Conservation (phyloP, 352 stramenopile genomes). For the Peronosclerospora sorghi region DNA sequence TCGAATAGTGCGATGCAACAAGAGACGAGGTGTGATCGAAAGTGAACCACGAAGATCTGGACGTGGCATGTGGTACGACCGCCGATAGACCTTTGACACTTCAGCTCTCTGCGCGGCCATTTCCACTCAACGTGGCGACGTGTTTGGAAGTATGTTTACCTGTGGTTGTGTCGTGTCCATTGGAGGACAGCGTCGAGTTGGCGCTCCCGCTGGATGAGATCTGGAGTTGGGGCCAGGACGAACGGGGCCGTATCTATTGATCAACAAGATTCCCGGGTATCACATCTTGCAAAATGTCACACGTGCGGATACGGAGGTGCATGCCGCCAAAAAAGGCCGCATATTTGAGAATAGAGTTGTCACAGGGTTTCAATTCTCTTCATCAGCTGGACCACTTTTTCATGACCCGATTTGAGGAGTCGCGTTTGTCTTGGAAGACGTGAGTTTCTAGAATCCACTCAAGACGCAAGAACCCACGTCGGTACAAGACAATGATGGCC, state of each 20-base stretch:
- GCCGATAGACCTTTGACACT: conserved; percentile 58
- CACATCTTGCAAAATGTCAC: conserved; percentile 3
- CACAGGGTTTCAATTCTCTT: conserved; percentile 76
- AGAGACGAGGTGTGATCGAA: conserved; percentile 6
- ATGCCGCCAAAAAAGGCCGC: conserved; percentile 12
- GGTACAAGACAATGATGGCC: conserved; percentile 16
- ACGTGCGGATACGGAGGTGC: no score
- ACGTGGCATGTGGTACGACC: conserved; percentile 46
- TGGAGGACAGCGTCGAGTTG: conserved; percentile 9
- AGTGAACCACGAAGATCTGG: conserved; percentile 12
- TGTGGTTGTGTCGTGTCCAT: no score
- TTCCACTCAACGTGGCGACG: conserved; percentile 48
- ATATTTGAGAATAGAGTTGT: conserved; percentile 75
- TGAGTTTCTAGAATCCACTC: conserved; percentile 49
- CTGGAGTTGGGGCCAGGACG: conserved; percentile 69
- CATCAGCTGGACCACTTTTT: conserved; percentile 75
- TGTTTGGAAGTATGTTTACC: conserved; percentile 68
- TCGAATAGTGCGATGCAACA: conserved; percentile 4
- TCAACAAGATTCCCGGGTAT: conserved; percentile 62
- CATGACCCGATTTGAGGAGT: conserved; percentile 88
- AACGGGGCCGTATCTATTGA: conserved; percentile 60
- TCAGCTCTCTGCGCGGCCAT: conserved; percentile 64
- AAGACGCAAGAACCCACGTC: no score
- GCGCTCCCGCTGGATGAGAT: conserved; percentile 41
- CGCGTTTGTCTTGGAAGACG: conserved; percentile 77